Percentiles rank a stretch among this genome's conserved stretches.
These are phyloP conservation scores for Venturia oleaginea DNA, from an alignment of 2,329 filamentous ascomycete genomes.

Conservation along the genomic window DNA sequence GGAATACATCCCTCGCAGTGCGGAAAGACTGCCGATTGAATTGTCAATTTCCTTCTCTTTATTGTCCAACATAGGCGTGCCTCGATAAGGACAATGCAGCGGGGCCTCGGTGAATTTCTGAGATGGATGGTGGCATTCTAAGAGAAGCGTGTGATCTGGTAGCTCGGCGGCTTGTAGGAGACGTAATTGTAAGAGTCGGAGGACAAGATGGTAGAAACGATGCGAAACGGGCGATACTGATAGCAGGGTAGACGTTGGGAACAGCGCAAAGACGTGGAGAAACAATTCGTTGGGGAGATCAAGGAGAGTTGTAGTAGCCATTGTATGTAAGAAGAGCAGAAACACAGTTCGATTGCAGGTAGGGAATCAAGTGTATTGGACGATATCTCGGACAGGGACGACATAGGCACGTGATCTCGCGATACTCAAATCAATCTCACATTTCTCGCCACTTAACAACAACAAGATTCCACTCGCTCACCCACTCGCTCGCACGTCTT, in stretches of 20 bases:
- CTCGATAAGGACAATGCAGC: conserved; percentile 58
- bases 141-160: conserved; percentile 56
- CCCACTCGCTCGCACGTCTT: neutral
- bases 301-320: conserved; percentile 18
- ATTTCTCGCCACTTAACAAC: neutral
- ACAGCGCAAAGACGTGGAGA: conserved; percentile 32
- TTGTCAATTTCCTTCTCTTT: conserved; percentile 27
- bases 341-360: neutral
- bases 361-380: neutral
- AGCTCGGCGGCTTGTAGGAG: conserved; percentile 50
- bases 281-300: conserved; percentile 35
- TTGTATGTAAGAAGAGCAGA: neutral
- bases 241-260: conserved; percentile 38
- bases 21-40: conserved; percentile 32
- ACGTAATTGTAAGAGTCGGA: conserved; percentile 56
- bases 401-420: neutral
- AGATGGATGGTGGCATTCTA: conserved; percentile 70
- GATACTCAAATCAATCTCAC: neutral
- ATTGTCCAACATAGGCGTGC: conserved; percentile 50
- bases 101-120: conserved; percentile 60
- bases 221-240: conserved; percentile 50
- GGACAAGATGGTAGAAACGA: conserved; percentile 53
- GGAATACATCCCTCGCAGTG: conserved; percentile 54
- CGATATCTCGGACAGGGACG: no score
- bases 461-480: neutral